Evolutionary conservation across 2,329 filamentous ascomycete species (phyloP).

Genomic region (Penicillium sp.): DNA sequence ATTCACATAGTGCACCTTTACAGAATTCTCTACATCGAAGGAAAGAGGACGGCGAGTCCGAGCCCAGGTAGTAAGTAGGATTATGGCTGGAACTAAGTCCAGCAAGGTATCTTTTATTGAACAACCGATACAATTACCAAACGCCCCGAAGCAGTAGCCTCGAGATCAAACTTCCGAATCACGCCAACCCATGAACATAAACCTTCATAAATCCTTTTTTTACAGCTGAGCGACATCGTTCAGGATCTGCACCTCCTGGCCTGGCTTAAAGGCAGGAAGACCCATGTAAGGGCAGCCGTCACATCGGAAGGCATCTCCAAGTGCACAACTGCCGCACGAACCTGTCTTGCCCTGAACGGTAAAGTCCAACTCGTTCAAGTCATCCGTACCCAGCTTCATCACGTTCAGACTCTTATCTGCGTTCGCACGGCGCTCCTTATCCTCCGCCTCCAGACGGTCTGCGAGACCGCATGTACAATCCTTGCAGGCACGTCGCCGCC

Average conservation of each 20-base stretch:
- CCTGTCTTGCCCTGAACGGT: constrained; percentile 93
- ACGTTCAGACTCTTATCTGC: constrained; percentile 56
- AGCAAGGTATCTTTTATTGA: constrained; percentile 11
- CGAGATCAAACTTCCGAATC: not conserved
- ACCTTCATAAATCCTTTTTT: not conserved
- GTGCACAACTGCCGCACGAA: constrained; percentile 86
- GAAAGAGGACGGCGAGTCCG: not conserved
- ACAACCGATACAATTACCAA: constrained; percentile 1
- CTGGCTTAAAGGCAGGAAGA: constrained; percentile 91
- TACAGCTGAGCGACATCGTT: constrained; percentile 82
- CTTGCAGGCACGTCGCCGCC: constrained; percentile 90
- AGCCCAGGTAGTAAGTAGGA: not conserved
- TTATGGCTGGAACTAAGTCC: constrained; percentile 6
- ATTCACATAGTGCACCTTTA: constrained; percentile 1
- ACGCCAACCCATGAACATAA: not conserved
- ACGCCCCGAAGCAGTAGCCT: not conserved
- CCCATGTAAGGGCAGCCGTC: constrained; percentile 78
- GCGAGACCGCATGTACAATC: constrained; percentile 95
- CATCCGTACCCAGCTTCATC: constrained; percentile 66
- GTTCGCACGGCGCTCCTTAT: constrained; percentile 60
- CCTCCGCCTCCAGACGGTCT: constrained; percentile 79
- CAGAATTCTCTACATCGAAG: not conserved
- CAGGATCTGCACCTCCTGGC: constrained; percentile 83
- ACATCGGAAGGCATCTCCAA: constrained; percentile 84
- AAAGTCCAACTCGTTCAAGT: constrained; percentile 82